These are phyloP conservation scores for Aspergillus sp. DNA, from an alignment of 2,329 filamentous ascomycete genomes.

Conservation along the genomic window DNA sequence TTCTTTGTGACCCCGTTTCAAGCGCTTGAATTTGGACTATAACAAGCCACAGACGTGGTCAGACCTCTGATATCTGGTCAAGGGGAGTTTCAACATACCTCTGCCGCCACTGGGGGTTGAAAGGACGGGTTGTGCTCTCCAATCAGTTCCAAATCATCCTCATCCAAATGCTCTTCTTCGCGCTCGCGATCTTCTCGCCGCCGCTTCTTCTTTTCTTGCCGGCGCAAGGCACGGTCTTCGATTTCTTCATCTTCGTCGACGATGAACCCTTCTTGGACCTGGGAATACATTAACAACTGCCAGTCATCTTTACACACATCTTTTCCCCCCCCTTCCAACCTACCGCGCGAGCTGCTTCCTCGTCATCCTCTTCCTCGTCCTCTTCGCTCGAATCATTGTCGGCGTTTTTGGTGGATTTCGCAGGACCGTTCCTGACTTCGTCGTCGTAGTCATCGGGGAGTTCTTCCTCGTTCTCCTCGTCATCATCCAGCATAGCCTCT, in stretches of 20 bases:
- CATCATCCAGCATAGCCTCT: constrained; percentile 79
- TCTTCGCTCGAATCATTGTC: constrained; percentile 85
- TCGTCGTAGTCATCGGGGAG: constrained; percentile 65
- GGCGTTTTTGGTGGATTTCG: constrained; percentile 29
- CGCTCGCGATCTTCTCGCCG: constrained; percentile 68
- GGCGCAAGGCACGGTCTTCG: constrained; percentile 53
- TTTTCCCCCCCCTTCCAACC: constrained; percentile 13
- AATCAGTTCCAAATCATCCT: constrained; percentile 93
- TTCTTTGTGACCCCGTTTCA: constrained; percentile 82
- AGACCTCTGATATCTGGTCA: background rate
- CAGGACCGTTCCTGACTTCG: constrained; percentile 40
- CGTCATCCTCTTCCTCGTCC: constrained; percentile 85
- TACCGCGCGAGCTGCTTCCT: constrained; percentile 72
- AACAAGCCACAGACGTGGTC: constrained; percentile 1
- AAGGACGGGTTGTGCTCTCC: constrained; percentile 69
- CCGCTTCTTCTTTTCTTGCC: constrained; percentile 66
- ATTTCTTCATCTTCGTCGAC: constrained; percentile 84
- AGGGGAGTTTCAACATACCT: constrained; percentile 49
- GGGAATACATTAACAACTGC: constrained; percentile 2
- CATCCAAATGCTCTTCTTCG: constrained; percentile 77
- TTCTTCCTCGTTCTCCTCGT: constrained; percentile 75
- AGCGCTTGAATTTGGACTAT: constrained; percentile 86
- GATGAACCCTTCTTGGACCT: constrained; percentile 93
- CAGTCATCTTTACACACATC: constrained; percentile 10
- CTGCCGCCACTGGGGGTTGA: constrained; percentile 57